Evolutionary conservation across 2,329 filamentous ascomycete genomes (phyloP).

Genomic region (Cytospora schulzeri): DNA sequence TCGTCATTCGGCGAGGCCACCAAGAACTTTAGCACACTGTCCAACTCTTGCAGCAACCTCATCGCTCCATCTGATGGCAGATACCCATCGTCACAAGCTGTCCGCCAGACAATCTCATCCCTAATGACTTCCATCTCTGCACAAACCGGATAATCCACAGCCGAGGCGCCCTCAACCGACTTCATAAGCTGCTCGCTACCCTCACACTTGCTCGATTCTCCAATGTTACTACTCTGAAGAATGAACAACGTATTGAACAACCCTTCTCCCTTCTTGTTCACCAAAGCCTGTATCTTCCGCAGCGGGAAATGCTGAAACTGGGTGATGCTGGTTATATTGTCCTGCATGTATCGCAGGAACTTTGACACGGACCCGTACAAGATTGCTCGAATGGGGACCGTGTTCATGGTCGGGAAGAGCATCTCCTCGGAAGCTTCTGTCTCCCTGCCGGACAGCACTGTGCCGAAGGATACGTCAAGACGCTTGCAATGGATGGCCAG

Average conservation of each 20-base stretch:
- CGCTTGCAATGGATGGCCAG: conserved; percentile 64
- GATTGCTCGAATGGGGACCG: conserved; percentile 72
- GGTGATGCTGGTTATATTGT: conserved; percentile 65
- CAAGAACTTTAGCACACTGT: conserved; percentile 60
- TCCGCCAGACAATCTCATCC: conserved; percentile 66
- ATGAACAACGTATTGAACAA: conserved; percentile 62
- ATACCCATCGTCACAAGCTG: conserved; percentile 65
- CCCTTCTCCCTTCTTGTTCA: conserved; percentile 49
- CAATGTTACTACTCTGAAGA: conserved; percentile 45
- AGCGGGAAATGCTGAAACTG: conserved; percentile 78
- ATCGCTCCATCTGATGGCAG: conserved; percentile 49
- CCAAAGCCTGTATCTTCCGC: conserved; percentile 52
- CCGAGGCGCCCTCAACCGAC: conserved; percentile 64
- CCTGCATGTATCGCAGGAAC: conserved; percentile 74
- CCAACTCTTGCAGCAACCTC: conserved; percentile 59
- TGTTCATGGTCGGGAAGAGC: conserved; percentile 92
- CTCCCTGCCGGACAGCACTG: conserved; percentile 83
- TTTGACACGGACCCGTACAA: conserved; percentile 67
- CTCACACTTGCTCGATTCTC: background rate
- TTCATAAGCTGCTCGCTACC: conserved; percentile 50
- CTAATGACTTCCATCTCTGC: conserved; percentile 72
- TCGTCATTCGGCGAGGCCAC: conserved; percentile 50
- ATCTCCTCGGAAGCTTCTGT: conserved; percentile 66
- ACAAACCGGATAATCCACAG: conserved; percentile 80
- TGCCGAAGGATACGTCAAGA: conserved; percentile 79